Conservation (phyloP, 345 rosid genomes). For the Eucalyptus globulus region DNA sequence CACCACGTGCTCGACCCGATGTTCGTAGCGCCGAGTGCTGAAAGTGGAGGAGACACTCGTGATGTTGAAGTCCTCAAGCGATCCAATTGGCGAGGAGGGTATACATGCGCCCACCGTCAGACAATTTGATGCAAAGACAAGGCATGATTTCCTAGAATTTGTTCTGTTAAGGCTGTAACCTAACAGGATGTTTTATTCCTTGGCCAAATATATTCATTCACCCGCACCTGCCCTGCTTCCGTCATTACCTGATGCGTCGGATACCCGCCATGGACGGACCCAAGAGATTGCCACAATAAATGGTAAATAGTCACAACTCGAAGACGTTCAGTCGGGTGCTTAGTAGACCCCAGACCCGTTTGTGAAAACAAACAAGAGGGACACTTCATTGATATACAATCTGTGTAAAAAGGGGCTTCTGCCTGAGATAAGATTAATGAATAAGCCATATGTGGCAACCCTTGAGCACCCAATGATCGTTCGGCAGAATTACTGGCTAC, state of each 20-base stretch:
- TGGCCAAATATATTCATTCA: background rate
- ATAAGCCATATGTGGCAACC: background rate
- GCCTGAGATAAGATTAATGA: background rate
- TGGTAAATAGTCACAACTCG: background rate
- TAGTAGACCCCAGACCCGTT: background rate
- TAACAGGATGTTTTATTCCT: background rate
- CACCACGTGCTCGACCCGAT: background rate
- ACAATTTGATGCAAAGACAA: background rate
- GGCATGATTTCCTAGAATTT: background rate
- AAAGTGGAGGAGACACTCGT: background rate
- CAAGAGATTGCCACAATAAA: background rate
- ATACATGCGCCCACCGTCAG: background rate
- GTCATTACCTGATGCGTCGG: background rate
- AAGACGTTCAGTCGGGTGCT: background rate
- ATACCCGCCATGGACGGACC: background rate
- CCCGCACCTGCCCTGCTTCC: background rate
- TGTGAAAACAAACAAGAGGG: background rate
- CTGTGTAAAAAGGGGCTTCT: background rate
- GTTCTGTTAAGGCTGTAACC: background rate
- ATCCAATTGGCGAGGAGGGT: background rate
- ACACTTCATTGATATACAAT: background rate
- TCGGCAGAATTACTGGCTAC: background rate
- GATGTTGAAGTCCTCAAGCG: background rate
- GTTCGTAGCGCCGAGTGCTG: background rate
- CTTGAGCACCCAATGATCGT: background rate